Base-by-base conservation (phyloP, 352 stramenopile species). In the Salisapilia sapeloensis region DNA sequence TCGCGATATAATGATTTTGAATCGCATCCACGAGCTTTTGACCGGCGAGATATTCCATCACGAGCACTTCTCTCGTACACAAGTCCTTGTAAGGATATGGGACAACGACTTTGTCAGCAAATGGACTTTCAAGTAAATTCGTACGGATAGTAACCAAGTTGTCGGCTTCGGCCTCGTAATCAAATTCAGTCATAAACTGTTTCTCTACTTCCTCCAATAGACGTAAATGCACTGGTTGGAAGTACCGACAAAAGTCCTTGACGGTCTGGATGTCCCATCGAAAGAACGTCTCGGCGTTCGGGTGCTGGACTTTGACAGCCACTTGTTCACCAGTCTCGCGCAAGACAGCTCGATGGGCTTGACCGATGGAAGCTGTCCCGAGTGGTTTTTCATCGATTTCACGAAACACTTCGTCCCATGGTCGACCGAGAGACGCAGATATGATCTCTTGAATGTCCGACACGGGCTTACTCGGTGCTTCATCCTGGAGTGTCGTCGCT, bases 161-260 rank as follows among this genome's bases (percentile, higher is more conserved):
- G 37, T 79, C 64, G 27, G 77, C 87, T 50, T 98, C 93, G 44
- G 85, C 59, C 0, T 60, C 29, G 66, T 97, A 98, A 49, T 98
- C 89, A 55, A 98, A 98, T 56, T 98, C 93, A 14, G 84, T 97
- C 78, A 96, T 90, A 49, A 97, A 98, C 60, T 97, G 91, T 42
- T 93, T 93, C 59, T 97, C 91, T 28, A 97, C 86, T 48, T 97
- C 90, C 16, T 95, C 72, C 5, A 97, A 51, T 33, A 89, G 85
- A 14, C 83, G 76, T 28, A 97, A 56, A 47, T 97, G 86, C 17
- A 83, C 87, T 2, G 92, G 93, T 43, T 97, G 87, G 24, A 95
- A 95, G n/a, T 96, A 50, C 24, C 82, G 54, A 40, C 82, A 94
- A 51, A 98, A 98, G 30, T 90, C 69, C 56, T 94, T 94, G 35